Evolutionary conservation across 768 basidiomycete species (phyloP), one percentile per base, ranked within the genome.

Genomic region (Podaxis carcinomalis): DNA sequence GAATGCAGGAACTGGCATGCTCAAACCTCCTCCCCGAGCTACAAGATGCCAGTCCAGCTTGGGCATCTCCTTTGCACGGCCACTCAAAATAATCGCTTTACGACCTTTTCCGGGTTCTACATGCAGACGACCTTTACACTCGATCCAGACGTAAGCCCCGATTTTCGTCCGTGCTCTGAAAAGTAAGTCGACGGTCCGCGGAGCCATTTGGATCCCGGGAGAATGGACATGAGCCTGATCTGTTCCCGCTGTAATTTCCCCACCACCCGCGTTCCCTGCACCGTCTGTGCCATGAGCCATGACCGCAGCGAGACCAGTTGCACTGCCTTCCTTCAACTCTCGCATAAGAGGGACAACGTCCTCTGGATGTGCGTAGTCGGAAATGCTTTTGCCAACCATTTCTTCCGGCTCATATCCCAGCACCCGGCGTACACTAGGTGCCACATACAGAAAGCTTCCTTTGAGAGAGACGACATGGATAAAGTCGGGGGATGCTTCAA

Each of bases 41-140:
- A 94, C 73, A 39, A 78, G 75, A 2, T 74, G 77, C 92, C 92
- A 94, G 3, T 69, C 72, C 23, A 93, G 71, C 1, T 65, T 69
- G 6, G 86, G 84, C 80, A 92, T 88, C 67, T 80, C 80, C 49
- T 88, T 76, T 32, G 88, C 83, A 7, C 96, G 80, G 0, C 90
- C 95, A 59, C 84, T 85, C n/a, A 99, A 79, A 37, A 99, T 85
- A 68, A 99, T 93, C 1, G 94, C 93, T 74, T 98, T 97, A 39
- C 94, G 79, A 0, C 94, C 94, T 69, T 98, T 98, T 1, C 94
- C 93, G 0, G 93, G 89, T 75, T 99, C 96, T 59, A 92, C 83
- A 67, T 95, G 90, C 42, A 98, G 79, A 32, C 92, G 80, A 1
- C 96, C 96, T n/a, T 88, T 80, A 53, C 87, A 89, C 70, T 97